Percentiles rank a stretch among this genome's conserved stretches.
phyloP scores from a whole-genome alignment of 1,284 basidiomycete species.

The Ceratobasidium sp. region DNA sequence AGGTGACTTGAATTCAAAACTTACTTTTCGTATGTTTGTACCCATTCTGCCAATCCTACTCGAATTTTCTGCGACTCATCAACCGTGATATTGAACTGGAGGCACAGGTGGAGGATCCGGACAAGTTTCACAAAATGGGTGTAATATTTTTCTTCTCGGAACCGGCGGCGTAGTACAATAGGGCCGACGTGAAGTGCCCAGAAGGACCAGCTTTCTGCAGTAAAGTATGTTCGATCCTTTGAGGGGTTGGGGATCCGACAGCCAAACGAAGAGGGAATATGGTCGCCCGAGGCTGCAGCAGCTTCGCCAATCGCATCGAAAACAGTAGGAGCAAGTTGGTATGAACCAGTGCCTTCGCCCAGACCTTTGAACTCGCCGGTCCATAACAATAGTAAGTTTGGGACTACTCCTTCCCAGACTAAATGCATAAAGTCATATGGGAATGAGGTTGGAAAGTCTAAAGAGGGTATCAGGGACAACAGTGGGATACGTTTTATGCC shows the following conservation, averaged over 20 bases:
- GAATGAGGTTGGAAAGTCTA: constrained; percentile 3
- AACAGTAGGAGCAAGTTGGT: background rate
- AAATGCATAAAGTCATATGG: constrained; percentile 39
- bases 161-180: constrained; percentile 10
- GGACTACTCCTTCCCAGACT: constrained; percentile 24
- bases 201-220: constrained; percentile 25
- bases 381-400: constrained; percentile 15
- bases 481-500: constrained; percentile 21
- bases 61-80: constrained; percentile 49
- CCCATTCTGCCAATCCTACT: constrained; percentile 52
- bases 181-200: constrained; percentile 20
- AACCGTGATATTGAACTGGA: background rate
- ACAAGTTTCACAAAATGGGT: constrained; percentile 10
- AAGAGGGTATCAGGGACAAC: background rate
- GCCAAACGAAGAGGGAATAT: constrained; percentile 16
- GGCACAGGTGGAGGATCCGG: background rate
- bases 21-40: constrained; percentile 54
- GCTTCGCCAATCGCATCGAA: background rate
- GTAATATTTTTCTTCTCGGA: constrained; percentile 3
- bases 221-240: constrained; percentile 15
- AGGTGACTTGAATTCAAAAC: constrained; percentile 24
- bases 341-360: background rate
- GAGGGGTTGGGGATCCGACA: constrained; percentile 24
- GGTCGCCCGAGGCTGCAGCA: background rate
- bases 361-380: background rate